Conservation (phyloP, 805 yeast species). For the Tetrapisispora taiwanensis region DNA sequence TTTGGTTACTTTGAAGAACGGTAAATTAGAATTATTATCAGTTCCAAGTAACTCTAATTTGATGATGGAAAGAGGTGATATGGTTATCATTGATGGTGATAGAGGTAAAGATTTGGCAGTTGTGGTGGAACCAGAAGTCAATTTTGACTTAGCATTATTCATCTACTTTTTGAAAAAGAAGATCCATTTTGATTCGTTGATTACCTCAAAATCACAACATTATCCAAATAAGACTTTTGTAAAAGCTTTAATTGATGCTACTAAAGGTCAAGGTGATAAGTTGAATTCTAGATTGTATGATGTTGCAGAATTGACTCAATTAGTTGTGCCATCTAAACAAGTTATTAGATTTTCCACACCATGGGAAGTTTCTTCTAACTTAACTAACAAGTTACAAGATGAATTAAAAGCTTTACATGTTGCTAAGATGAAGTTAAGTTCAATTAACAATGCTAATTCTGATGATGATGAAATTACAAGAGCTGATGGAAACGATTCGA, state of each 20-base stretch:
- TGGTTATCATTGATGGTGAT: slow-evolving; percentile 75
- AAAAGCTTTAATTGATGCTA: slow-evolving; percentile 19
- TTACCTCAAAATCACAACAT: slow-evolving; percentile 25
- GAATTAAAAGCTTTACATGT: slow-evolving; percentile 64
- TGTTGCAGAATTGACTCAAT: slow-evolving; percentile 35
- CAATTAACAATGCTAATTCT: slow-evolving; percentile 16
- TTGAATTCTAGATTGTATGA: slow-evolving; percentile 29
- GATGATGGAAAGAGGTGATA: slow-evolving; percentile 46
- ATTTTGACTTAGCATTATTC: slow-evolving; percentile 55
- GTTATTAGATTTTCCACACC: slow-evolving; percentile 68
- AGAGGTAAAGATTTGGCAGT: slow-evolving; percentile 72
- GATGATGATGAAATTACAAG: slow-evolving; percentile 9
- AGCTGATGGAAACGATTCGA: background rate
- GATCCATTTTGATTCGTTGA: slow-evolving; percentile 40
- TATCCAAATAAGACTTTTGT: slow-evolving; percentile 22
- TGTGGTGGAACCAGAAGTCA: slow-evolving; percentile 56
- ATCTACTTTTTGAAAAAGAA: slow-evolving; percentile 67
- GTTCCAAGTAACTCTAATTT: slow-evolving; percentile 58
- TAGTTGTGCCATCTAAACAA: slow-evolving; percentile 70
- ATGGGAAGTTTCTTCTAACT: slow-evolving; percentile 47
- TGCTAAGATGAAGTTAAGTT: slow-evolving; percentile 43
- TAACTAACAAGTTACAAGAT: slow-evolving; percentile 55
- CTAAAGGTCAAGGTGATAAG: slow-evolving; percentile 16
- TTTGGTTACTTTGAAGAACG: slow-evolving; percentile 49
- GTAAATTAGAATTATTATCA: slow-evolving; percentile 60